Conservation (phyloP, 148 eudicot species). For the Simmondsia chinensis region DNA sequence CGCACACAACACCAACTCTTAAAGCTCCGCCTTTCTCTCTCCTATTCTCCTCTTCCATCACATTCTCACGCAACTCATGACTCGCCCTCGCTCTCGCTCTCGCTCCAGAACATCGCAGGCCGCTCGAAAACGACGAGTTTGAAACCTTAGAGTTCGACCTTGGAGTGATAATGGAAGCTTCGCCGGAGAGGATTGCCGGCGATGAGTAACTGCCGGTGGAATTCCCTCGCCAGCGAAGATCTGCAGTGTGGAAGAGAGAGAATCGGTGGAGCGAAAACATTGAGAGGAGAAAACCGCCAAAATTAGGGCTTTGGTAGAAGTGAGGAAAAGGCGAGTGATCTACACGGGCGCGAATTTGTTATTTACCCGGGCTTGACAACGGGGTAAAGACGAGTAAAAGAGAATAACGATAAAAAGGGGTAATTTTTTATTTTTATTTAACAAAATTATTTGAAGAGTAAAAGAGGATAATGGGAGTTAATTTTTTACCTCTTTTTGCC, state of each 20-base stretch:
- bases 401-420: too few species aligned
- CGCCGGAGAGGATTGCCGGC: background rate
- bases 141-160: background rate
- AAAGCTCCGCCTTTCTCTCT: constrained; percentile 27
- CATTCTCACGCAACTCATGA: constrained; percentile 5
- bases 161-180: background rate
- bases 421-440: too few species aligned
- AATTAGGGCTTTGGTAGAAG: too few species aligned
- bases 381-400: too few species aligned
- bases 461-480: too few species aligned
- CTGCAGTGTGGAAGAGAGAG: background rate
- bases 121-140: background rate
- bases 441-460: too few species aligned
- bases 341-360: too few species aligned
- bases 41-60: constrained; percentile 12
- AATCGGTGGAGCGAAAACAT: background rate
- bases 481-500: too few species aligned
- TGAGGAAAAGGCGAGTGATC: too few species aligned
- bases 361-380: too few species aligned
- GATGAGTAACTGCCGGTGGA: too few species aligned
- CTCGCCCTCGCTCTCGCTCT: background rate
- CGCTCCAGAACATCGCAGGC: background rate
- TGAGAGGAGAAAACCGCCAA: constrained; percentile 42
- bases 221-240: background rate
- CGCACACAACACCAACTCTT: constrained; percentile 78